A percentile compares a stretch with the other conserved stretches of the same genome.
Evolutionary conservation across 2,329 filamentous ascomycete genomes (phyloP).

Genomic region (Fusarium pseudoanthophilum): DNA sequence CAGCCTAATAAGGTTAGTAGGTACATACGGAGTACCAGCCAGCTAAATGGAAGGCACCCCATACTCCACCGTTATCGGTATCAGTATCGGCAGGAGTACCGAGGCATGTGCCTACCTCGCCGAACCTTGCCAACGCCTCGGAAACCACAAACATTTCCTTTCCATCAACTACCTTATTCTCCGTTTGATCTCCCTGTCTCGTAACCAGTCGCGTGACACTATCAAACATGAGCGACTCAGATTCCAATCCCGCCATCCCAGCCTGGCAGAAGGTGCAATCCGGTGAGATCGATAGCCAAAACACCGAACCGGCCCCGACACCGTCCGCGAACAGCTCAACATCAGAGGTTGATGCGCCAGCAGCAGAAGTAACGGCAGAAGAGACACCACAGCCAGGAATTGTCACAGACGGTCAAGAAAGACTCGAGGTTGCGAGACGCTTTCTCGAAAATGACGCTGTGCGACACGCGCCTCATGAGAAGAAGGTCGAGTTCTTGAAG

Average conservation of each 20-base stretch:
- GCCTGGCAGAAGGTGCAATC: constrained; percentile 47
- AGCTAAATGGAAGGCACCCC: neutral
- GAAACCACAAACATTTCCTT: constrained; percentile 18
- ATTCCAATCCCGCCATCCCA: constrained; percentile 47
- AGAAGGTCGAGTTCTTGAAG: constrained; percentile 80
- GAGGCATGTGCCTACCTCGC: constrained; percentile 44
- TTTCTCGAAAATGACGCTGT: constrained; percentile 83
- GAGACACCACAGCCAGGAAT: constrained; percentile 4
- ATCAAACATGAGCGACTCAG: constrained; percentile 49
- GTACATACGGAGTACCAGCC: neutral
- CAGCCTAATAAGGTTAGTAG: neutral
- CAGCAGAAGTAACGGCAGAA: neutral
- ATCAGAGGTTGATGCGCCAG: constrained; percentile 30
- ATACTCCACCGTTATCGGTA: constrained; percentile 32
- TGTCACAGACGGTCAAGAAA: constrained; percentile 33
- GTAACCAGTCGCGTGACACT: neutral
- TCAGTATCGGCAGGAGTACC: constrained; percentile 29
- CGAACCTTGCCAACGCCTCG: constrained; percentile 41
- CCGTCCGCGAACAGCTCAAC: constrained; percentile 27
- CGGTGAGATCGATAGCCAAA: constrained; percentile 29
- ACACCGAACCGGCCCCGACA: constrained; percentile 31
- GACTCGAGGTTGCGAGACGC: constrained; percentile 72
- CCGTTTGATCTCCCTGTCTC: neutral
- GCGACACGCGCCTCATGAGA: constrained; percentile 72
- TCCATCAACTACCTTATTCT: neutral